These are phyloP conservation scores for Nakazawaea laoshanensis DNA, from an alignment of 805 yeast genomes.

Conservation along the genomic window DNA sequence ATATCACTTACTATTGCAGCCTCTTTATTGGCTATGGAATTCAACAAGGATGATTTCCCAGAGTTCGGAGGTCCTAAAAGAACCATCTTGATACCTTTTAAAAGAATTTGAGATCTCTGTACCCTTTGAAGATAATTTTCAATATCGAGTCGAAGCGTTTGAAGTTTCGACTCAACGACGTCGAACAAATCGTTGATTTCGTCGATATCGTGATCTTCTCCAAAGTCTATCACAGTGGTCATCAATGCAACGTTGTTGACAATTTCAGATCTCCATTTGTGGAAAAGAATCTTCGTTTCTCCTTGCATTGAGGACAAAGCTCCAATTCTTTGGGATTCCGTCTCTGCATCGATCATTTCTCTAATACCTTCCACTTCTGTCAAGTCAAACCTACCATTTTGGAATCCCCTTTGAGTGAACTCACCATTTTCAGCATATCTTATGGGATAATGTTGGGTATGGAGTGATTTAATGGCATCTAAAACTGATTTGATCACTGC, in stretches of 20 bases:
- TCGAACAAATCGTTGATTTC: slow-evolving; percentile 47
- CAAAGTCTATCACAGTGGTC: slow-evolving; percentile 89
- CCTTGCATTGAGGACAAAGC: slow-evolving; percentile 74
- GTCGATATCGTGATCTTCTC: slow-evolving; percentile 84
- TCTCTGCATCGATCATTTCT: slow-evolving; percentile 87
- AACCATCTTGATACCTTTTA: slow-evolving; percentile 65
- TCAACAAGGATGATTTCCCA: slow-evolving; percentile 85
- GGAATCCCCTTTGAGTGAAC: slow-evolving; percentile 79
- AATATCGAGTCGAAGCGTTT: slow-evolving; percentile 35
- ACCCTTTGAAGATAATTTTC: slow-evolving; percentile 34
- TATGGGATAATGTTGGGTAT: slow-evolving; percentile 37
- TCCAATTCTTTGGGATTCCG: slow-evolving; percentile 76
- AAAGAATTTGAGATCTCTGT: slow-evolving; percentile 50
- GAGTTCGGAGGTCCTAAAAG: slow-evolving; percentile 93
- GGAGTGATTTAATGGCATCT: slow-evolving; percentile 46
- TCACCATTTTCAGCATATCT: slow-evolving; percentile 92
- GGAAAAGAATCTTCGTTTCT: slow-evolving; percentile 42
- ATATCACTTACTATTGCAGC: slow-evolving; percentile 86
- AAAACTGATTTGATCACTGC: slow-evolving; percentile 73
- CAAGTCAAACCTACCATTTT: slow-evolving; percentile 75
- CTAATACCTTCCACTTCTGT: slow-evolving; percentile 88
- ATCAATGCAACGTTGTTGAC: slow-evolving; percentile 62
- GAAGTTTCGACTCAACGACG: slow-evolving; percentile 37
- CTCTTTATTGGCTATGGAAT: slow-evolving; percentile 66
- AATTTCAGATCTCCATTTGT: slow-evolving; percentile 58